A percentile compares a stretch with the other conserved stretches of the same genome.
phyloP scores from a whole-genome alignment of 2,329 filamentous ascomycete genomes.

The Epichloe aotearoae region DNA sequence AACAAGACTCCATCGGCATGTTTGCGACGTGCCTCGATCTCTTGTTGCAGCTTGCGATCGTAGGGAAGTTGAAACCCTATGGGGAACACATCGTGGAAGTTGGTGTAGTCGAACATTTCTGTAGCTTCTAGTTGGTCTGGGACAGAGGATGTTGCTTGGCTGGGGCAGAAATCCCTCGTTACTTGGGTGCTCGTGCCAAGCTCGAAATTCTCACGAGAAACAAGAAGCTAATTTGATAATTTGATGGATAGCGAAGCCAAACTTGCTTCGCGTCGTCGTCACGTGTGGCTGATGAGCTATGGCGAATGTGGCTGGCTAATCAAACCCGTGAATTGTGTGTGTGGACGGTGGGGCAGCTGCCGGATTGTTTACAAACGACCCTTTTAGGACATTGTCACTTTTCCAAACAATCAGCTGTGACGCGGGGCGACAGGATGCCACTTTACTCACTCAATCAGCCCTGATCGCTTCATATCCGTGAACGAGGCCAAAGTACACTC shows the following conservation, averaged over 20 bases:
- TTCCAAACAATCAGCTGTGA: slow-evolving; percentile 22
- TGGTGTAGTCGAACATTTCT: slow-evolving; percentile 49
- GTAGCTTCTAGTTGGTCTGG: neutral
- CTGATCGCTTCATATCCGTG: neutral
- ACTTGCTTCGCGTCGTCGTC: slow-evolving; percentile 10
- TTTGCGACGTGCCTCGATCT: slow-evolving; percentile 55
- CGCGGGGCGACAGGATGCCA: slow-evolving; percentile 10
- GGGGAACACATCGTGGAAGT: slow-evolving; percentile 57
- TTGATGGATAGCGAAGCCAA: too few species aligned
- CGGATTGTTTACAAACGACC: slow-evolving; percentile 27
- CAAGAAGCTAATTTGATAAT: too few species aligned
- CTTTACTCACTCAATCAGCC: slow-evolving; percentile 2
- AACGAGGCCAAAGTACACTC: too few species aligned
- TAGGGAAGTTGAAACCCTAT: slow-evolving; percentile 48
- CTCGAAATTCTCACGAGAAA: too few species aligned
- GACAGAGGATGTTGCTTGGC: neutral
- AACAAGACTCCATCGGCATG: slow-evolving; percentile 59
- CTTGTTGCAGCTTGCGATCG: slow-evolving; percentile 44
- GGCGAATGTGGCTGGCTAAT: neutral
- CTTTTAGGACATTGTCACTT: slow-evolving; percentile 26
- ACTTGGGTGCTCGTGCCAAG: too few species aligned
- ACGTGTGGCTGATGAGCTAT: slow-evolving; percentile 8
- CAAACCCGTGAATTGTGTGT: neutral
- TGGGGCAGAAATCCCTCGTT: neutral
- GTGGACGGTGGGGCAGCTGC: neutral